Base-by-base conservation (phyloP, 371 early-diverging fungal genomes). In the Mortierella sp. region DNA sequence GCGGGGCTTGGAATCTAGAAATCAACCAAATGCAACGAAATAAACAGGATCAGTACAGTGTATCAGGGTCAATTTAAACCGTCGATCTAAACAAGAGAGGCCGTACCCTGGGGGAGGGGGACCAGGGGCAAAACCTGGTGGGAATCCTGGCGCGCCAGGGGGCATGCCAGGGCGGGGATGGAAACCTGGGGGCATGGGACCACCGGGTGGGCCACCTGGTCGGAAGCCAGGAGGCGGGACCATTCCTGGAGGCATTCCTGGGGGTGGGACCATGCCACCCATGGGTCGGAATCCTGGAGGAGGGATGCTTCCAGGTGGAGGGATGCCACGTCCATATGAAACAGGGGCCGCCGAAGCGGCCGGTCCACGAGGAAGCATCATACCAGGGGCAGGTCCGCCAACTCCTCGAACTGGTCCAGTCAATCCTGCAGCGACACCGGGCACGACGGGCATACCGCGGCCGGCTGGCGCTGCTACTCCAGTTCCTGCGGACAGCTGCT, bases 331-430 rank as follows among this genome's bases (percentile, higher is more conserved):
- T 24, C 90, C 93, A 71, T 93, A 93, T 47, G 90, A 79, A 58
- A 92, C 82, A 19, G 93, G 93, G n/a, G 92, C 84, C 46, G 87
- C 90, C 43, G 80, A 76, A 11, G 78, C 79, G 21, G 72, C 70
- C 2, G 81, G 78, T 3, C 83, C 83, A 52, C 82, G 60, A 42
- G 92, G 90, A 60, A 88, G 84, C 92, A 93, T 93, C 90, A 87
- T 87, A 80, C 88, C 87, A 56, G 92, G 89, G 14, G 93, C 92
- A 53, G 97, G 96, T 47, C 95, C 98, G 60, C 98, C 96, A 46
- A 97, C 89, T 44, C 97, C 96, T 52, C 95, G 88, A 31, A 94
- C 93, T 28, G 96, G 97, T 24, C 95, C 96, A 56, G 91, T 88
- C 48, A 96, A 84, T 44, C 94, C 96, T 41, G 80, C 78, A 6